Conservation (phyloP, 352 stramenopile species). For the Blastocystis sp. region DNA sequence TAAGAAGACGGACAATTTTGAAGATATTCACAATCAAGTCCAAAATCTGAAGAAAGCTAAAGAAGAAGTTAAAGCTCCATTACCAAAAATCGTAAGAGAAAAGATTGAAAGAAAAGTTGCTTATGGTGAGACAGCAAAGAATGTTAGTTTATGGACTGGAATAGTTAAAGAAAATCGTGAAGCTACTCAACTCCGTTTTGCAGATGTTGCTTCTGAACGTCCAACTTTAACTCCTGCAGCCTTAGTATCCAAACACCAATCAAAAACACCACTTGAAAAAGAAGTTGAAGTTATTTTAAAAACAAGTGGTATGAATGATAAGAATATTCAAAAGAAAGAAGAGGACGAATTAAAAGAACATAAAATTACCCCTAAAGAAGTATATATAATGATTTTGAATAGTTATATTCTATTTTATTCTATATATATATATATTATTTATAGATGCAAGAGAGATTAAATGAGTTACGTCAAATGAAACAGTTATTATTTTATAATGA, state of each 20-base stretch:
- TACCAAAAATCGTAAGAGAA: conserved; percentile 5
- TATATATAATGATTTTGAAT: no score
- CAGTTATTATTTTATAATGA: conserved; percentile 94
- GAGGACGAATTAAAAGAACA: conserved; percentile 8
- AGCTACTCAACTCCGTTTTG: background rate
- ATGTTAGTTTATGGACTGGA: conserved; percentile 20
- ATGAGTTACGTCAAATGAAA: conserved; percentile 77
- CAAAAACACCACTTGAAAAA: conserved; percentile 19
- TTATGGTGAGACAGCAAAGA: conserved; percentile 7
- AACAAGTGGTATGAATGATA: conserved; percentile 34
- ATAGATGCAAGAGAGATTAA: conserved; percentile 57
- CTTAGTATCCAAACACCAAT: conserved; percentile 6
- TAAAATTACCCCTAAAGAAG: conserved; percentile 20
- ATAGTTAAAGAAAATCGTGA: conserved; percentile 28
- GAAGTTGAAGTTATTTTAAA: conserved; percentile 33
- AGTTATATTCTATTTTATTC: no score
- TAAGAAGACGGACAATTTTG: no score
- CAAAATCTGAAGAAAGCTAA: no score
- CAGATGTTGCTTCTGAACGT: background rate
- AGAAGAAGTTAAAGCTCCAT: conserved; percentile 11
- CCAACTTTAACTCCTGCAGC: background rate
- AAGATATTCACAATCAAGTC: no score
- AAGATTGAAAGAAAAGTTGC: conserved; percentile 25
- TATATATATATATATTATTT: no score
- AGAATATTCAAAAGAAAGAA: conserved; percentile 2